Conservation (phyloP, 2,329 filamentous ascomycete species). For the Aspergillus sergii region DNA sequence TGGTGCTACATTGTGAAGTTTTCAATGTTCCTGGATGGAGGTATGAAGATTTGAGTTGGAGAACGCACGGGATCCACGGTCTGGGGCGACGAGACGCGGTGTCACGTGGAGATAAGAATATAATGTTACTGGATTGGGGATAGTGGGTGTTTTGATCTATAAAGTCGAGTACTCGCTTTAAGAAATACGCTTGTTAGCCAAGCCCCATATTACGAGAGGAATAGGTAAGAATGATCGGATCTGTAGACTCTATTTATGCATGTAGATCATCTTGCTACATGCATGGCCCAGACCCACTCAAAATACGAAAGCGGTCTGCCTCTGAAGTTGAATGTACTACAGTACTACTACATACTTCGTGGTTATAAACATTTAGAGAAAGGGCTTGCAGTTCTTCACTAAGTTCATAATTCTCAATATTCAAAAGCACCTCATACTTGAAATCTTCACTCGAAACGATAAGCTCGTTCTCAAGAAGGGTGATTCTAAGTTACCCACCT, state of each 20-base stretch:
- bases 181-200: too few relatives aligned
- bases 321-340: too few relatives aligned
- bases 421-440: too few relatives aligned
- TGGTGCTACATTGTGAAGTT: conserved; percentile 6
- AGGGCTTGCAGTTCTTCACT: too few relatives aligned
- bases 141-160: background rate
- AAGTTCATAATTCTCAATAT: too few relatives aligned
- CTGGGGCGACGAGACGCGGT: conserved; percentile 17
- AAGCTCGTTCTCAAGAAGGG: background rate
- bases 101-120: conserved; percentile 20
- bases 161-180: too few relatives aligned
- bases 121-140: conserved; percentile 11
- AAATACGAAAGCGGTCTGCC: too few relatives aligned
- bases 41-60: background rate
- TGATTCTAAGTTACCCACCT: background rate
- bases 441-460: too few relatives aligned
- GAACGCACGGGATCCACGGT: background rate
- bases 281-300: background rate
- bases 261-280: background rate
- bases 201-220: too few relatives aligned
- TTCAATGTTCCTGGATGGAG: background rate
- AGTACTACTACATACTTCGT: too few relatives aligned
- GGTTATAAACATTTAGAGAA: too few relatives aligned
- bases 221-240: too few relatives aligned
- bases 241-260: background rate